A percentile compares a stretch with the other conserved stretches of the same genome.
Evolutionary conservation across 73 alveolate species (phyloP).

Genomic region (Tetrahymena elliotti): DNA sequence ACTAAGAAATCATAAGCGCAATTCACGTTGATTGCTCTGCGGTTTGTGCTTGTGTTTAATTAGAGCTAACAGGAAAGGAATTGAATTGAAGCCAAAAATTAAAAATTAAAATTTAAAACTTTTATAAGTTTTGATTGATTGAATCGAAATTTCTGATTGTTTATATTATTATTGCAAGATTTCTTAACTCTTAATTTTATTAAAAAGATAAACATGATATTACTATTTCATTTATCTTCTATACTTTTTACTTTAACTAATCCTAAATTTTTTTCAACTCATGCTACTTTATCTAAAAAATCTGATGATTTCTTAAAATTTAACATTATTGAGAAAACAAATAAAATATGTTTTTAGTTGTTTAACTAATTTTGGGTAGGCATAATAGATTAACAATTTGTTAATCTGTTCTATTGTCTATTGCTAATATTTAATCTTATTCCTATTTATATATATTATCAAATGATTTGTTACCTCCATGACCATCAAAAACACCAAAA

Average conservation of each 20-base stretch:
- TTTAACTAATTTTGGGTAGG: background rate
- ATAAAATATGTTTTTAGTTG: background rate
- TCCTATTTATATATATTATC: background rate
- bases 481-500: conserved; percentile 89
- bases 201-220: no score
- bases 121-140: background rate
- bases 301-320: background rate
- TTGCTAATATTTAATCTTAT: background rate
- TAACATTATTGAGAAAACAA: background rate
- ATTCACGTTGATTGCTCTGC: background rate
- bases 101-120: background rate
- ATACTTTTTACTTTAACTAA: background rate
- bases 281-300: background rate
- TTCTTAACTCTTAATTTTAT: background rate
- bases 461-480: conserved; percentile 75
- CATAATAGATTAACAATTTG: background rate
- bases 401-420: no score
- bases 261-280: no score
- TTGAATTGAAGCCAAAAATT: background rate
- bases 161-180: background rate
- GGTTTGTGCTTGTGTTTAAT: background rate
- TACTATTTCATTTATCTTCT: no score
- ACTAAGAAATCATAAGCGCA: background rate
- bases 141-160: background rate
- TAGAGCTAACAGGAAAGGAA: background rate